A percentile compares a stretch with the other conserved stretches of the same genome.
Evolutionary conservation across 116 monocot species (phyloP).

Genomic region (Dioscorea cayenensis): DNA sequence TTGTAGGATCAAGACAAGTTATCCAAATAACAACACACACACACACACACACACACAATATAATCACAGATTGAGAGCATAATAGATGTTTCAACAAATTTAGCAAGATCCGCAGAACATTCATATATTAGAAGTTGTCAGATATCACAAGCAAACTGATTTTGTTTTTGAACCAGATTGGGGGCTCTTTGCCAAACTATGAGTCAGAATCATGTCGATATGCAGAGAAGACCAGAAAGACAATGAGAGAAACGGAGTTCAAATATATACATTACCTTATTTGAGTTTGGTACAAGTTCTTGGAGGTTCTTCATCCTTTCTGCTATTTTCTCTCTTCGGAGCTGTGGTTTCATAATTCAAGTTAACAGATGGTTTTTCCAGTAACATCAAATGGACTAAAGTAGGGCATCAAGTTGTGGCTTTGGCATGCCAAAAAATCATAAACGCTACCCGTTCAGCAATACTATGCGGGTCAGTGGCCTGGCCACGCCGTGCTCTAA

Average conservation of each 20-base stretch:
- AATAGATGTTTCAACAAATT: background rate
- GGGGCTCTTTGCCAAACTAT: too few relatives aligned
- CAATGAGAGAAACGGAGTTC: background rate
- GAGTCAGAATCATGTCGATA: too few relatives aligned
- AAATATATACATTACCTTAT: conserved; percentile 43
- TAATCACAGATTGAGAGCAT: background rate
- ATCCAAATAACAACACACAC: background rate
- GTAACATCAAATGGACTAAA: too few relatives aligned
- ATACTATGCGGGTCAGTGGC: conserved; percentile 98
- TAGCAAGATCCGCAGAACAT: background rate
- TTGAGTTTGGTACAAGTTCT: conserved; percentile 86
- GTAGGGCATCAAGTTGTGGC: background rate
- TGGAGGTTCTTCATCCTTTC: conserved; percentile 93
- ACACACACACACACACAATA: background rate
- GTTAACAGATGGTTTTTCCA: too few relatives aligned
- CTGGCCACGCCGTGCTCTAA: conserved; percentile 78
- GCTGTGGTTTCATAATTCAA: conserved; percentile 42
- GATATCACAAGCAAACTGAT: background rate
- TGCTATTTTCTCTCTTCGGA: conserved; percentile 90
- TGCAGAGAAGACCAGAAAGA: background rate
- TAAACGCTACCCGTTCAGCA: conserved; percentile 77
- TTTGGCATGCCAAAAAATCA: background rate
- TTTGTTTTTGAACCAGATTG: too few relatives aligned
- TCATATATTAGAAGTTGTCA: background rate
- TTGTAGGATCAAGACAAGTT: too few relatives aligned